Base-by-base conservation (phyloP, 306 rosid species). In the Quercus dentata region DNA sequence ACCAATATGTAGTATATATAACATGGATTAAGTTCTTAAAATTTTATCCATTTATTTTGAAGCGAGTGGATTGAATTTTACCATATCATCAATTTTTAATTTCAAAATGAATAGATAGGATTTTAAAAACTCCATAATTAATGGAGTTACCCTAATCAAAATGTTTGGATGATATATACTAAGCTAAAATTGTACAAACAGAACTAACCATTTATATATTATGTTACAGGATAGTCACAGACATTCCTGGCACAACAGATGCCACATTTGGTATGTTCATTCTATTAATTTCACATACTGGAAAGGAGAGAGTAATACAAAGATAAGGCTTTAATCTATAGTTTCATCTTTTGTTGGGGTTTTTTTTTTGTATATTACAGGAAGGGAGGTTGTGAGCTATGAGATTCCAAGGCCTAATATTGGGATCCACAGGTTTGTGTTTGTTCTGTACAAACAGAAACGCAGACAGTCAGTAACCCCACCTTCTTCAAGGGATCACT, bases 181-280 rank as follows among this genome's bases (percentile, higher is more conserved):
- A 14, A 63, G 14, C 21, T 2, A 63, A 31, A 18, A 6, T 33
- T 6, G 21, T 0, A 11, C 12, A 6, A 12, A 18, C 23, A 7
- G 51, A 65, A 65, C 58, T 76, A 73, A 67, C 54, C 54, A 13
- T 27, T n/a, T 70, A 59, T 13, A 25, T 33, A 63, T n/a, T 63
- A 76, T 63, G 72, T 72, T 83, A 56, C 90, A 94, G 99, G 99
- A 76, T 91, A 28, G 97, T 94, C 84, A 87, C 97, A 30, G 99
- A 94, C 85, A 94, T 94, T 76, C 99, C 99, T 33, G 99, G 99
- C 56, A 91, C 99, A 21, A 94, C 99, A 71, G 97, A 92, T 75
- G 93, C 90, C 82, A 84, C 95, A 78, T 94, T 92, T 87, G 99
- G 99, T 94, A 87, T 74, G 83, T 83, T 20, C 58, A 44, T 31